These are phyloP conservation scores for Desmodesmus armatus DNA, from an alignment of 139 green algal species.

Conservation along the genomic window DNA sequence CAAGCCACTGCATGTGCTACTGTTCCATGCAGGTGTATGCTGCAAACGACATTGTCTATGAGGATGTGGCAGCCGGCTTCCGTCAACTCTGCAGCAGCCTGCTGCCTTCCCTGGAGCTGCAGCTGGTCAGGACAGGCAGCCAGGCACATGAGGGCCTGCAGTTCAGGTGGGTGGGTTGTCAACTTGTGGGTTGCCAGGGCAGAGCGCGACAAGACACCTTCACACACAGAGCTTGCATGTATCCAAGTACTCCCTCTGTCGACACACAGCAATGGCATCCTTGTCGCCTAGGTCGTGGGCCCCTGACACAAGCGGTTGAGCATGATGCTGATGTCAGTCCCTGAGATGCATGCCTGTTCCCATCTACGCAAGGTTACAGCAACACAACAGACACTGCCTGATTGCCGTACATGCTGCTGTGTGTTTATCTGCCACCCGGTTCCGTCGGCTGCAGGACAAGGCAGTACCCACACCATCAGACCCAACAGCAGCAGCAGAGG, in stretches of 20 bases:
- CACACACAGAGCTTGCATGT: background rate
- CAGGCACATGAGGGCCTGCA: slow-evolving; percentile 38
- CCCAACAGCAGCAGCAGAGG: slow-evolving; percentile 2
- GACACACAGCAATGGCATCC: background rate
- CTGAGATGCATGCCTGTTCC: background rate
- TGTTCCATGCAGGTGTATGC: slow-evolving; percentile 19
- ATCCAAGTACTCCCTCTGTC: background rate
- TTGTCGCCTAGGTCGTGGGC: background rate
- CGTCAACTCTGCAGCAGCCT: slow-evolving; percentile 39
- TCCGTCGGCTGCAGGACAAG: background rate
- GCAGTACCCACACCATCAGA: no score
- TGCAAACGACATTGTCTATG: slow-evolving; percentile 44
- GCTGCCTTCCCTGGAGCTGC: slow-evolving; percentile 49
- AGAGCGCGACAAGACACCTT: background rate
- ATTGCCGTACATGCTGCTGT: background rate
- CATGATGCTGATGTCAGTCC: background rate
- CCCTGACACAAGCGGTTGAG: background rate
- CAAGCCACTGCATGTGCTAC: background rate
- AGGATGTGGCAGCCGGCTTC: slow-evolving; percentile 44
- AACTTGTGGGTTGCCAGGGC: background rate
- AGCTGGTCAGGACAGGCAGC: background rate
- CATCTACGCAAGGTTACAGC: background rate
- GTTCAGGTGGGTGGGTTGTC: slow-evolving; percentile 35
- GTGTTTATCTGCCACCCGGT: background rate
- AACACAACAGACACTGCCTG: background rate